A percentile compares a stretch with the other conserved stretches of the same genome.
phyloP scores from a whole-genome alignment of 1,284 basidiomycete genomes.

The Ustilago shanxiensis region DNA sequence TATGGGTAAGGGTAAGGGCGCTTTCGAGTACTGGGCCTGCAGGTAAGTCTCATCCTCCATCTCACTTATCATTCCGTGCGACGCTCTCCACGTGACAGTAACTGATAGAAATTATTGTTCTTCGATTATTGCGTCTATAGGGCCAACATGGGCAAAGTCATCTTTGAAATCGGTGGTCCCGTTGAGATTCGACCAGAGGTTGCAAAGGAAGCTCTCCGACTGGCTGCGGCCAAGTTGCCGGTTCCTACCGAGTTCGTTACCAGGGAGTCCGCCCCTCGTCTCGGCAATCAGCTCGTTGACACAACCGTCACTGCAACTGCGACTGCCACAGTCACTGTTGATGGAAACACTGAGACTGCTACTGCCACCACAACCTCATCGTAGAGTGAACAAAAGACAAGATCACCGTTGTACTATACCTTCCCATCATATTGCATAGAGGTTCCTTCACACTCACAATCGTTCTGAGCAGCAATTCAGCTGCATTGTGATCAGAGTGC shows the following conservation, averaged over 20 bases:
- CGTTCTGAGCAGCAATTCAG: not conserved
- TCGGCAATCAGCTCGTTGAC: slow-evolving; percentile 74
- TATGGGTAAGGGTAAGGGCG: slow-evolving; percentile 99
- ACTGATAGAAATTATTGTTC: too few species aligned
- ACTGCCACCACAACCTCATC: slow-evolving; percentile 1
- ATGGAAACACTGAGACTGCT: not conserved
- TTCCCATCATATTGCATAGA: not conserved
- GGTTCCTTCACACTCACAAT: not conserved
- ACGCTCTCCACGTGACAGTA: too few species aligned
- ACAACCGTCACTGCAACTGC: not conserved
- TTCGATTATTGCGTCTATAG: too few species aligned
- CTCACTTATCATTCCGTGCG: not conserved
- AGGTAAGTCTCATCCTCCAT: slow-evolving; percentile 74
- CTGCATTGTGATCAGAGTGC: not conserved
- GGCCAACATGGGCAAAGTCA: slow-evolving; percentile 88
- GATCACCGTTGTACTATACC: not conserved
- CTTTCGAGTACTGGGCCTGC: slow-evolving; percentile 97
- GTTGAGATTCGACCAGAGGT: slow-evolving; percentile 88
- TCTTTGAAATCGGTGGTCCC: slow-evolving; percentile 92
- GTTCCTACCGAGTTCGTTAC: slow-evolving; percentile 90
- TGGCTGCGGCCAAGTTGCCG: slow-evolving; percentile 90
- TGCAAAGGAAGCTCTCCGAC: slow-evolving; percentile 88
- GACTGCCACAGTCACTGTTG: not conserved
- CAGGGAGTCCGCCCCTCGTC: slow-evolving; percentile 78
- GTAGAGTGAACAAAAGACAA: not conserved